Conservation (phyloP, 2,329 filamentous ascomycete species). For the Ambrosiella beaveri region DNA sequence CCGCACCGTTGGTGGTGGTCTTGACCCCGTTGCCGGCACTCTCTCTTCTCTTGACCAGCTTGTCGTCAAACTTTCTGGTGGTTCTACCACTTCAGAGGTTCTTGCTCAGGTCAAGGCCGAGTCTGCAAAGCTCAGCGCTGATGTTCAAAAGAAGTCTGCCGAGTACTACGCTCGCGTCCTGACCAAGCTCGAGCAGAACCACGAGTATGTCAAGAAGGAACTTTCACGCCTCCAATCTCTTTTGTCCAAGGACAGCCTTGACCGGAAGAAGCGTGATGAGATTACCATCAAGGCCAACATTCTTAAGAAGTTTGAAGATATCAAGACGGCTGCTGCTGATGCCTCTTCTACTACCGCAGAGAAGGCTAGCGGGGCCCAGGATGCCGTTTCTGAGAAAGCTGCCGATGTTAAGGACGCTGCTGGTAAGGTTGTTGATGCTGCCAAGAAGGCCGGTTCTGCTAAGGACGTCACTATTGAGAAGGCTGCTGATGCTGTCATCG, state of each 20-base stretch:
- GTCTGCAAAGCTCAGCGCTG: slow-evolving; percentile 45
- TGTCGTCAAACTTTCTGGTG: slow-evolving; percentile 54
- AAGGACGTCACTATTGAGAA: slow-evolving; percentile 1
- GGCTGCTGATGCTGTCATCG: neutral
- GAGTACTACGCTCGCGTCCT: slow-evolving; percentile 90
- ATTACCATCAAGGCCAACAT: slow-evolving; percentile 76
- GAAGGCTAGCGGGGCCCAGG: slow-evolving; percentile 6
- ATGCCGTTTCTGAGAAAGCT: slow-evolving; percentile 5
- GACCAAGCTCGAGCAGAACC: slow-evolving; percentile 63
- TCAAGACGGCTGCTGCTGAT: slow-evolving; percentile 29
- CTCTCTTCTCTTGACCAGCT: slow-evolving; percentile 62
- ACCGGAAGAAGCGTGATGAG: slow-evolving; percentile 76
- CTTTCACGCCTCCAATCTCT: slow-evolving; percentile 61
- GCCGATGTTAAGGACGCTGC: neutral
- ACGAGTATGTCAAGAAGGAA: slow-evolving; percentile 73
- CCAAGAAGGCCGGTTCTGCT: neutral
- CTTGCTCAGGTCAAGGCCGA: slow-evolving; percentile 56
- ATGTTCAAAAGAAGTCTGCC: slow-evolving; percentile 55
- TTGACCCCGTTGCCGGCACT: slow-evolving; percentile 65
- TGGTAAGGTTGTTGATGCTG: neutral
- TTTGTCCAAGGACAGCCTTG: slow-evolving; percentile 70
- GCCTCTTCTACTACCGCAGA: slow-evolving; percentile 20
- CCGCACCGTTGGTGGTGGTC: slow-evolving; percentile 62
- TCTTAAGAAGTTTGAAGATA: slow-evolving; percentile 55
- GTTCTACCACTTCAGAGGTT: slow-evolving; percentile 36